Evolutionary conservation across 164 flowering plant genomes (phyloP).

Genomic region (Euptelea pleiosperma): DNA sequence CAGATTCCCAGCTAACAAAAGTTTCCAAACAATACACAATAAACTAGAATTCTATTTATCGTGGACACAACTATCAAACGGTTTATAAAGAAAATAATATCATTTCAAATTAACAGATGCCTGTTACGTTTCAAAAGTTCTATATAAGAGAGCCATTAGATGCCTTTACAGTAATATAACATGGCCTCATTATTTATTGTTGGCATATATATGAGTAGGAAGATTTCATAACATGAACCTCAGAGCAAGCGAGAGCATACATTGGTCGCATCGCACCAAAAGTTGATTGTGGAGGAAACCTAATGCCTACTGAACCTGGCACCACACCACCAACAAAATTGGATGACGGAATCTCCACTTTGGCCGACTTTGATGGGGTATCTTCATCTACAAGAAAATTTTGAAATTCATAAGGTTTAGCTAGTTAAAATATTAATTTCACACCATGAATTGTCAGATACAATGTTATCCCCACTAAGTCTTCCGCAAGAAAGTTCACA

Average conservation of each 20-base stretch:
- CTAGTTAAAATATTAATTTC: neutral
- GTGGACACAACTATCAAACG: neutral
- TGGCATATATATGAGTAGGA: no score
- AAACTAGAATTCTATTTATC: neutral
- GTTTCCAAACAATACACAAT: neutral
- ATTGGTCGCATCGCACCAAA: constrained; percentile 46
- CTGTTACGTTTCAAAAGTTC: no score
- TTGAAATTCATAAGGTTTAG: neutral
- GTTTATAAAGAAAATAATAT: neutral
- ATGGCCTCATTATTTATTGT: no score
- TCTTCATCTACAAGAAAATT: constrained; percentile 69
- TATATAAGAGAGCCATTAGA: no score
- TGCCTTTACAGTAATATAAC: no score
- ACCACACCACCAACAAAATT: constrained; percentile 47
- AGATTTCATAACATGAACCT: neutral
- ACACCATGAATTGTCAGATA: neutral
- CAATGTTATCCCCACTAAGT: neutral
- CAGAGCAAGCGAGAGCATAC: constrained; percentile 35
- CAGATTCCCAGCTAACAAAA: no score
- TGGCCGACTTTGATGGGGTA: constrained; percentile 56
- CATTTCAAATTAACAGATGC: no score
- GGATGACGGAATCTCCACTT: constrained; percentile 55
- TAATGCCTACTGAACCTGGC: constrained; percentile 55
- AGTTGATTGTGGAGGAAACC: constrained; percentile 62
- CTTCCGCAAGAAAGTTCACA: no score